These are phyloP conservation scores for Phytophthora macrochlamydospora DNA, from an alignment of 352 stramenopile genomes.

Conservation along the genomic window DNA sequence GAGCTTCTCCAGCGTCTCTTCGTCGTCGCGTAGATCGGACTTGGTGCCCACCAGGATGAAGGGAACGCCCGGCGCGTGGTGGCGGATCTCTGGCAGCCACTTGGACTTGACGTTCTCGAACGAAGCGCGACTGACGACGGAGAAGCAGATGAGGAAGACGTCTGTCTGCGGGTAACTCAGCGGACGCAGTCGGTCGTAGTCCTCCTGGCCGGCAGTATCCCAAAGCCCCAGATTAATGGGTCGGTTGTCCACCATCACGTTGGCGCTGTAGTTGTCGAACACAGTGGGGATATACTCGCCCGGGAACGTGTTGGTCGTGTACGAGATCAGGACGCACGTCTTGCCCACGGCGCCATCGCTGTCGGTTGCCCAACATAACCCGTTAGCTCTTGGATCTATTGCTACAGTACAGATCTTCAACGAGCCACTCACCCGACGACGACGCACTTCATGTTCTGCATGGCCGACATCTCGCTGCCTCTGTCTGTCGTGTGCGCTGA, in stretches of 20 bases:
- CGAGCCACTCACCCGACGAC: constrained; percentile 72
- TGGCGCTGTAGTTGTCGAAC: constrained; percentile 94
- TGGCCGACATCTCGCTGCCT: constrained; percentile 46
- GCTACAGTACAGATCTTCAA: neutral
- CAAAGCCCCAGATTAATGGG: constrained; percentile 96
- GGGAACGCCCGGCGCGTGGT: constrained; percentile 88
- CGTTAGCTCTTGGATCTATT: constrained; percentile 6
- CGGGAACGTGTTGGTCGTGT: constrained; percentile 97
- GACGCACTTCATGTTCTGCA: constrained; percentile 97
- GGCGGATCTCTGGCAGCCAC: constrained; percentile 91
- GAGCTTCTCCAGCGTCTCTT: constrained; percentile 89
- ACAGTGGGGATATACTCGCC: constrained; percentile 97
- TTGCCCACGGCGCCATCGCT: constrained; percentile 97
- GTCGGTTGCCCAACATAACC: constrained; percentile 5
- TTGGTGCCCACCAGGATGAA: constrained; percentile 98
- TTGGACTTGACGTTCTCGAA: constrained; percentile 97
- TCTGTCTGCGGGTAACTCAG: constrained; percentile 97
- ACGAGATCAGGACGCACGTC: constrained; percentile 97
- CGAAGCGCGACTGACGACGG: constrained; percentile 90
- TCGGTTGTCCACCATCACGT: constrained; percentile 93
- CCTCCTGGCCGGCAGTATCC: constrained; percentile 97
- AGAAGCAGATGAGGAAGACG: constrained; percentile 97
- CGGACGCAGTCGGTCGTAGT: constrained; percentile 96
- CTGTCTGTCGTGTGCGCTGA: neutral
- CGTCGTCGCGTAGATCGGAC: constrained; percentile 91